Base-by-base conservation (phyloP, 306 rosid species). In the Casuarina equisetifolia region DNA sequence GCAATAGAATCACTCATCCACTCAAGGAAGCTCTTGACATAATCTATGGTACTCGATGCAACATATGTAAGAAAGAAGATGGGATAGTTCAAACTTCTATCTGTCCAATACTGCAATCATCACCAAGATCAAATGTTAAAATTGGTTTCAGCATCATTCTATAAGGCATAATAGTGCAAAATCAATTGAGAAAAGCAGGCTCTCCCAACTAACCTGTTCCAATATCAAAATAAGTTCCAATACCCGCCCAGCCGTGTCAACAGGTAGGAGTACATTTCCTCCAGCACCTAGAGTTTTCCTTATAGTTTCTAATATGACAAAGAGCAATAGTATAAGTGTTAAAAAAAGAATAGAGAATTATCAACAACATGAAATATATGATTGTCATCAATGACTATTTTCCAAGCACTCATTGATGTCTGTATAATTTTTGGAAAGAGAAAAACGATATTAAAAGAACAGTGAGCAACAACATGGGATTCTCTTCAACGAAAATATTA, bases 1-100 rank as follows among this genome's bases (percentile, higher is more conserved):
- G 97, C 92, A 49, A 95, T 95, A 80, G 92, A 79, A 79, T 95
- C 99, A 82, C 97, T 95, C 99, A 95, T 95, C 99, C 97, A 95
- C 86, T 95, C 97, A 45, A 95, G 96, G 89, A 92, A 95, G 87
- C 91, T 92, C 87, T 89, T 91, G 78, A 92, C 89, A 46, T 88
- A 95, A 87, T 95, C 96, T 73, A 92, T 86, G 78, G 96, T 92
- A 87, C 97, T 95, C 62, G 97, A 86, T 81, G 99, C 82, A 82
- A 95, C 96, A 73, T 87, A 89, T 62, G 99, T 91, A 39, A 95
- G 84, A 73, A 95, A 91, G 82, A 77, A 95, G 78, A 95, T 87
- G 76, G 97, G 97, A 83, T 78, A 95, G 80, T 68, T 82, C 87
- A 95, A 72, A 83, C 81, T 86, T 83, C 91, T 97, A 70, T 95